Percentiles rank a stretch among this genome's conserved stretches.
Evolutionary conservation across 768 basidiomycete species (phyloP).

Genomic region (Suillus cothurnatus): DNA sequence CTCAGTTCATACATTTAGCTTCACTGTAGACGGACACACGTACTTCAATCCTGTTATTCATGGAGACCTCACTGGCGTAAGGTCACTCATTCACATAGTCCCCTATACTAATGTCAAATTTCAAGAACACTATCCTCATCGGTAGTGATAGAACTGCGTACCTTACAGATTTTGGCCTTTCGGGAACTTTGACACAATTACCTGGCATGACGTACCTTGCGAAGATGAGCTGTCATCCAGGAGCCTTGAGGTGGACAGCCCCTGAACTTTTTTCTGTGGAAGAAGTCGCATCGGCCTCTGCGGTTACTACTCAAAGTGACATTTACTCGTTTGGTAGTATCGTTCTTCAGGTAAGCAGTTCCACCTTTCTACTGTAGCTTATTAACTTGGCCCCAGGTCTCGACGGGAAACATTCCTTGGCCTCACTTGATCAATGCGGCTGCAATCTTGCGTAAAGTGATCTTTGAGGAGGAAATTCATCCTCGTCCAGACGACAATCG

Average conservation of each 20-base stretch:
- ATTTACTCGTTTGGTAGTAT: slow-evolving; percentile 48
- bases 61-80: slow-evolving; percentile 14
- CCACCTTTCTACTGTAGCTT: neutral
- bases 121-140: slow-evolving; percentile 31
- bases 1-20: neutral
- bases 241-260: slow-evolving; percentile 46
- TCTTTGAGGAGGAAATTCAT: too few species aligned
- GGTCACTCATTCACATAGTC: neutral
- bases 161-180: slow-evolving; percentile 48
- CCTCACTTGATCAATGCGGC: neutral
- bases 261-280: slow-evolving; percentile 32
- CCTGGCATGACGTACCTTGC: slow-evolving; percentile 20
- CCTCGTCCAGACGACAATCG: too few species aligned
- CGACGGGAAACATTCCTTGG: neutral
- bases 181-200: slow-evolving; percentile 38
- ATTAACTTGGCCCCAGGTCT: neutral
- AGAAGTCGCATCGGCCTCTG: neutral
- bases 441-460: too few species aligned
- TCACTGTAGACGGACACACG: neutral
- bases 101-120: neutral
- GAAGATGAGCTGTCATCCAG: slow-evolving; percentile 9
- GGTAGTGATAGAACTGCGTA: slow-evolving; percentile 38
- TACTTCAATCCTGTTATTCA: neutral
- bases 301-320: slow-evolving; percentile 30
- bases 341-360: slow-evolving; percentile 16